These are phyloP conservation scores for Fraxinus anomala DNA, from an alignment of 257 asterid genomes.

Conservation along the genomic window DNA sequence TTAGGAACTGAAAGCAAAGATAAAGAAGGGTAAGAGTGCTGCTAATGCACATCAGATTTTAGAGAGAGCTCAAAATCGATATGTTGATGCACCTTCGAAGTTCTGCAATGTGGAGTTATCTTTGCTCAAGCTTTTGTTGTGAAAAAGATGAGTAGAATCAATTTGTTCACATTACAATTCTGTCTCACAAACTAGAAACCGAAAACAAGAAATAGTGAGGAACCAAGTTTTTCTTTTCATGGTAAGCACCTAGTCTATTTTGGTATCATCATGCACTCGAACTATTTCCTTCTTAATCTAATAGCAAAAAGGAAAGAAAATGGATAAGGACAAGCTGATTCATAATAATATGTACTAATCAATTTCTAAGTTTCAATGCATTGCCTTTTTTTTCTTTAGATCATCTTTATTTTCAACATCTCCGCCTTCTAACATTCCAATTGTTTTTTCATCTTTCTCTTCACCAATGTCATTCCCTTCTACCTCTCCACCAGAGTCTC, in stretches of 20 bases:
- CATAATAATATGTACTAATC: background rate
- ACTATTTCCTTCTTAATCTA: background rate
- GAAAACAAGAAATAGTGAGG: background rate
- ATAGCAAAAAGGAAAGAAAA: background rate
- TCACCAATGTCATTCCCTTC: conserved; percentile 30
- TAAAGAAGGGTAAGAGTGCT: background rate
- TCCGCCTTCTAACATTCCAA: conserved; percentile 24
- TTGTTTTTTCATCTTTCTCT: conserved; percentile 31
- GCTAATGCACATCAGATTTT: background rate
- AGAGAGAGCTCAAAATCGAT: background rate
- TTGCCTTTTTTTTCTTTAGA: conserved; percentile 53
- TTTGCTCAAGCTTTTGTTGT: background rate
- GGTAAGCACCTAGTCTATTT: background rate
- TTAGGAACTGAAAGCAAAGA: background rate
- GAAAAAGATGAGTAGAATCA: background rate
- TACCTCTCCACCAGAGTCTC: conserved; percentile 31
- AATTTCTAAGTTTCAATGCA: conserved; percentile 45
- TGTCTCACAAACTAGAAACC: background rate
- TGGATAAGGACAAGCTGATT: background rate
- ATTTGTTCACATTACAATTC: background rate
- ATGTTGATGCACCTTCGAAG: background rate
- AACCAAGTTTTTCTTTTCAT: background rate
- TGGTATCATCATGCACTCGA: background rate
- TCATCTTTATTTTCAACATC: conserved; percentile 32
- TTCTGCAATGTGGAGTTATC: background rate